Evolutionary conservation across 2,329 filamentous ascomycete genomes (phyloP), one percentile per base, ranked within the genome.

Genomic region (Trichoderma sp.): DNA sequence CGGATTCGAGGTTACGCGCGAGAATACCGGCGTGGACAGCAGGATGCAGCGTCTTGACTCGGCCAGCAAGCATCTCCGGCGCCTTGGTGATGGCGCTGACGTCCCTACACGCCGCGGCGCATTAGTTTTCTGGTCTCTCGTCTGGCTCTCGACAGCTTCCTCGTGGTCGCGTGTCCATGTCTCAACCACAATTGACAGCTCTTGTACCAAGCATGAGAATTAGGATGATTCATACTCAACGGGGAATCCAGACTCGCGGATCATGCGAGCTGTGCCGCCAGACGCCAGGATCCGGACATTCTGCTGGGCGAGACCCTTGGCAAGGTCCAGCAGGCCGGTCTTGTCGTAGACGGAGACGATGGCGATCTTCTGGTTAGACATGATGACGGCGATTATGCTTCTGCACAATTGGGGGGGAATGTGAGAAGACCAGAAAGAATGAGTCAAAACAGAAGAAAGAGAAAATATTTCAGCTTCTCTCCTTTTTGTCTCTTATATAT

Each of bases 261-360:
- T 97, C 91, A 98, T 91, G 83, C 90, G 95, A 72, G 95, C 91
- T 57, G 95, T 99, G 74, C 95, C 95, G 69, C 95, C 95, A 68
- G 94, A 98, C 65, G 95, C 95, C 68, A 99, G 87, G 72, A 99
- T 90, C 73, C 93, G 92, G 74, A 97, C 92, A 88, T 95, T 90
- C 77, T 96, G 88, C 84, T 94, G 88, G 77, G 92, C 87, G 60
- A 97, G 88, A 74, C 93, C 93, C 82, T 97, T 97, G 75, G 93
- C 93, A 74, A 97, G 86, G 81, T 97, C 94, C 73, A 97, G 84
- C 73, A 97, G 87, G 70, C 94, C 95, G 67, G 94, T 98, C 89
- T 99, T 99, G 87, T 99, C 93, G 79, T 95, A 98, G 84, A 98
- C 95, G 72, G 94, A 98, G 79, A 99, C 87, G 78, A 99, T 98